Evolutionary conservation across 805 yeast species (phyloP).

Genomic region (Suhomyces vadensis): DNA sequence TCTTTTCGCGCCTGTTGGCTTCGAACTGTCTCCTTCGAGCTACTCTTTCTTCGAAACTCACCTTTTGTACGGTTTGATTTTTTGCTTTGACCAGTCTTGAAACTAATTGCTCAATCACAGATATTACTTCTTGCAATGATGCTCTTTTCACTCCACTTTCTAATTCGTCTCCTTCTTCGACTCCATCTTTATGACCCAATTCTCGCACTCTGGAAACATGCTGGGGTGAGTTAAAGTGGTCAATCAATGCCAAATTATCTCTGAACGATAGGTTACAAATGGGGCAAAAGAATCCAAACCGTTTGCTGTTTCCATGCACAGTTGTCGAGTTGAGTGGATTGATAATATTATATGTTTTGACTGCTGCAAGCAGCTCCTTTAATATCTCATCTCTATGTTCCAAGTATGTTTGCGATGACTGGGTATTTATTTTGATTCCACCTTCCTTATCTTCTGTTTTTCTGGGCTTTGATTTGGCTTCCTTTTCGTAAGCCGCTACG

Average conservation of each 20-base stretch:
- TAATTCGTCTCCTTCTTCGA: constrained; percentile 16
- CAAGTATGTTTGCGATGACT: constrained; percentile 21
- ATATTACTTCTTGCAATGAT: constrained; percentile 32
- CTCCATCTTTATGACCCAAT: constrained; percentile 14
- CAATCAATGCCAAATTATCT: constrained; percentile 78
- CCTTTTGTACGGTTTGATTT: constrained; percentile 12
- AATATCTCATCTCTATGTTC: constrained; percentile 35
- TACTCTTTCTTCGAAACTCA: constrained; percentile 38
- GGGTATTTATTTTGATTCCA: constrained; percentile 10
- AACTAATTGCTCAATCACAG: constrained; percentile 31
- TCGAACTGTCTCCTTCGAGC: constrained; percentile 40
- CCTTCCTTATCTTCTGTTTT: constrained; percentile 8
- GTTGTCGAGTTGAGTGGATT: constrained; percentile 21
- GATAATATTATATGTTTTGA: constrained; percentile 36
- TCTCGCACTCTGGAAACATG: constrained; percentile 49
- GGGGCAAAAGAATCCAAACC: constrained; percentile 85
- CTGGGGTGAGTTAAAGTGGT: constrained; percentile 77
- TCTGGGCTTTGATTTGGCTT: constrained; percentile 37
- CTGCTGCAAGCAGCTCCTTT: constrained; percentile 32
- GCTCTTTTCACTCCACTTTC: constrained; percentile 41
- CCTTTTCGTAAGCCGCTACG: constrained; percentile 58
- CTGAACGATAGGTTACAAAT: constrained; percentile 77
- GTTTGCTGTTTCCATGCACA: constrained; percentile 44
- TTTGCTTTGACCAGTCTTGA: constrained; percentile 21
- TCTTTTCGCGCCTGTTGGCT: constrained; percentile 30